A percentile compares a stretch with the other conserved stretches of the same genome.
Evolutionary conservation across 2,329 filamentous ascomycete species (phyloP).

Genomic region (Claviceps digitariae): DNA sequence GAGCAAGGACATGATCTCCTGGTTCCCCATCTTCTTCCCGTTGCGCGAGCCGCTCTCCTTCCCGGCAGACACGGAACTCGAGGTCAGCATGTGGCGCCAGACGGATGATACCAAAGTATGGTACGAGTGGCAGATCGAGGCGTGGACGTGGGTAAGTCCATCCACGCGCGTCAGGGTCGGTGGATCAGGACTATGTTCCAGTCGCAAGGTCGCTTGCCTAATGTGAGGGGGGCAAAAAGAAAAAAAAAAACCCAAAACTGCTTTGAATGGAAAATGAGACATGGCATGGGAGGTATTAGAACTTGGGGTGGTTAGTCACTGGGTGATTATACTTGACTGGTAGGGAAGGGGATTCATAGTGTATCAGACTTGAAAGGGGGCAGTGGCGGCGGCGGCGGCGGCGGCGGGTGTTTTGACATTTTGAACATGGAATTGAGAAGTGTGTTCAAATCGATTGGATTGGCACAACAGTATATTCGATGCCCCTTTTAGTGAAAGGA

Average conservation of each 20-base stretch:
- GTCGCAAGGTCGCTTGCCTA: constrained; percentile 54
- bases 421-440: not conserved
- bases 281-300: not conserved
- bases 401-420: not conserved
- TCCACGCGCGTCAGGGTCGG: constrained; percentile 51
- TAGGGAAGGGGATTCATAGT: too few species aligned
- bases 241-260: not conserved
- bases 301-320: not conserved
- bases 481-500: too few species aligned
- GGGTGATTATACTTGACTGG: not conserved
- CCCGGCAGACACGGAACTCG: constrained; percentile 71
- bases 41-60: constrained; percentile 81
- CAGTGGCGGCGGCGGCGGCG: too few species aligned
- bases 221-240: constrained; percentile 35
- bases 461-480: not conserved
- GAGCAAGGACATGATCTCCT: constrained; percentile 96
- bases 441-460: not conserved
- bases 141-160: constrained; percentile 53
- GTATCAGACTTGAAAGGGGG: too few species aligned
- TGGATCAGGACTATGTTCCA: constrained; percentile 53
- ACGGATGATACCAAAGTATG: constrained; percentile 93
- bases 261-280: not conserved
- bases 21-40: constrained; percentile 98
- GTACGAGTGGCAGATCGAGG: constrained; percentile 97
- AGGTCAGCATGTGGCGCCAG: constrained; percentile 90